A percentile compares a stretch with the other conserved stretches of the same genome.
phyloP scores from a whole-genome alignment of 345 rosid genomes.

The Brassica incana region DNA sequence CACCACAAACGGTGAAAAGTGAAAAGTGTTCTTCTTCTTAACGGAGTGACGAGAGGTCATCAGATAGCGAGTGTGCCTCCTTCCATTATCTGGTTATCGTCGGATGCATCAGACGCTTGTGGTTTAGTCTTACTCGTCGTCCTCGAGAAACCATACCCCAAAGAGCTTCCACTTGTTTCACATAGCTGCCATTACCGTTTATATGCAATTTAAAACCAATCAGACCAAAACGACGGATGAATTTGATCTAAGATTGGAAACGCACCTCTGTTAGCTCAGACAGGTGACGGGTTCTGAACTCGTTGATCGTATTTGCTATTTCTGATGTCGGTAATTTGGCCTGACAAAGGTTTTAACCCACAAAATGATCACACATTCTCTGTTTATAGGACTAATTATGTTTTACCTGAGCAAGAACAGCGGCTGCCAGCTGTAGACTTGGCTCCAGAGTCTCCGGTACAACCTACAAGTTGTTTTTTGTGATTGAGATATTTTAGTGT shows the following conservation, averaged over 20 bases:
- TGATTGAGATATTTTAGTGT: conserved; percentile 3
- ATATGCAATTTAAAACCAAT: background rate
- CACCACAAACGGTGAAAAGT: background rate
- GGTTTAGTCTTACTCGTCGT: conserved; percentile 59
- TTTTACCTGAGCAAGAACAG: conserved; percentile 94
- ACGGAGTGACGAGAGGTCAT: conserved; percentile 7
- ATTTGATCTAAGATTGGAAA: background rate
- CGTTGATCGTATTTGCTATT: conserved; percentile 88
- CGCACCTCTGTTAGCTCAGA: conserved; percentile 88
- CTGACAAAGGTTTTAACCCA: conserved; percentile 37
- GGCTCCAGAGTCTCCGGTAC: conserved; percentile 99
- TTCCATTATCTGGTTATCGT: conserved; percentile 68
- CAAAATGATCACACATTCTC: conserved; percentile 14
- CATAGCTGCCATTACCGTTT: conserved; percentile 55
- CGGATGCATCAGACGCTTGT: conserved; percentile 56
- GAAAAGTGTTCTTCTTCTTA: background rate
- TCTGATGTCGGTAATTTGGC: conserved; percentile 85
- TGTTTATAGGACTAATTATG: background rate
- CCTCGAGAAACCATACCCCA: conserved; percentile 88
- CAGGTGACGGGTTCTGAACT: conserved; percentile 88
- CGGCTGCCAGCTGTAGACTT: conserved; percentile 96
- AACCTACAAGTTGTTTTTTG: conserved; percentile 53
- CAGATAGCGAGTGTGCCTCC: conserved; percentile 74
- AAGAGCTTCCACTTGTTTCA: conserved; percentile 89
- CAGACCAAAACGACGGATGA: background rate